Percentiles rank a stretch among this genome's conserved stretches.
Conservation (phyloP, 495 filamentous ascomycete species). For the Xylaria castorea region DNA sequence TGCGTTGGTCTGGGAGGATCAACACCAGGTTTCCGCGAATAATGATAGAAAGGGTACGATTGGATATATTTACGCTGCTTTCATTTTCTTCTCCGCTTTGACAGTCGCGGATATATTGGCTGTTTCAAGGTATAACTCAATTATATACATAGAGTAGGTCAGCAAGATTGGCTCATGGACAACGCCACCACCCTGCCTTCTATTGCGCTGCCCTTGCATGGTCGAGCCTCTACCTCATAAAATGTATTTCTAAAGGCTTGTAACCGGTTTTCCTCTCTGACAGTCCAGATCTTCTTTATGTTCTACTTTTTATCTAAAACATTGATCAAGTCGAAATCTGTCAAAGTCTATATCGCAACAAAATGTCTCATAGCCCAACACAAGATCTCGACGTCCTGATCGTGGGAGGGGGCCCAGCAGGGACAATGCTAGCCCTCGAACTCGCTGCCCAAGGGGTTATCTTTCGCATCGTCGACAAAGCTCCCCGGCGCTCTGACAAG, state of each 20-base stretch:
- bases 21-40: neutral
- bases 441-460: constrained; percentile 33
- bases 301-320: neutral
- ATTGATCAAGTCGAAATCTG: neutral
- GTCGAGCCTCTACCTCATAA: neutral
- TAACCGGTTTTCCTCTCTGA: neutral
- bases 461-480: constrained; percentile 40
- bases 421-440: constrained; percentile 39
- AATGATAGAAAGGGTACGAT: neutral
- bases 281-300: neutral
- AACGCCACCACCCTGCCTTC: neutral
- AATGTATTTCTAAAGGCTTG: neutral
- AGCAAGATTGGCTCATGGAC: neutral
- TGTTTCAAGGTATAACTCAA: neutral
- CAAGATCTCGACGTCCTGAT: constrained; percentile 37
- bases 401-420: constrained; percentile 41
- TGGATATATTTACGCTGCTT: neutral
- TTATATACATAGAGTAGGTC: neutral
- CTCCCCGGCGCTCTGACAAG: constrained; percentile 36
- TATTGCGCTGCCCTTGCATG: neutral
- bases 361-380: neutral
- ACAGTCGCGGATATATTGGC: neutral
- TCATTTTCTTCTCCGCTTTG: neutral
- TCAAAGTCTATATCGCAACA: neutral
- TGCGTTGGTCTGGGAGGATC: neutral